A percentile compares a stretch with the other conserved stretches of the same genome.
Evolutionary conservation across 2,329 filamentous ascomycete genomes (phyloP).

Genomic region (Ceratocystis destructans): DNA sequence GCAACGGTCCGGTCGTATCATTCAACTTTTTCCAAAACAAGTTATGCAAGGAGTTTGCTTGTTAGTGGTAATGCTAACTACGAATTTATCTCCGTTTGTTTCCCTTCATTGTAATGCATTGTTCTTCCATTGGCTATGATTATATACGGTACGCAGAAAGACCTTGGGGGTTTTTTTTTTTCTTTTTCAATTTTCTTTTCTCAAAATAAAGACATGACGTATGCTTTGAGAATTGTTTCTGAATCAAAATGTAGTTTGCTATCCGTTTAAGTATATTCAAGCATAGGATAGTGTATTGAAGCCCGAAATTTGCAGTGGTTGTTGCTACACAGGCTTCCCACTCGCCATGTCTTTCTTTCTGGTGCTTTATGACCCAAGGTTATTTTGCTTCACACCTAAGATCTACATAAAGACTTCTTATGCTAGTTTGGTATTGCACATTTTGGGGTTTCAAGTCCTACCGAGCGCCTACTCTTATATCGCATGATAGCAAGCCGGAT

Average conservation of each 20-base stretch:
- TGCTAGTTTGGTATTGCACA: background rate
- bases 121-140: background rate
- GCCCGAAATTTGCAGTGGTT: background rate
- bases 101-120: background rate
- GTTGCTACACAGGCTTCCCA: background rate
- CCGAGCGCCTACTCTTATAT: background rate
- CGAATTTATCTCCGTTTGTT: background rate
- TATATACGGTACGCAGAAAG: constrained; percentile 1
- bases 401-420: background rate
- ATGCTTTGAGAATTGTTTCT: background rate
- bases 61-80: background rate
- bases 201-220: constrained; percentile 1
- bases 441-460: too few species aligned
- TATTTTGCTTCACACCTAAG: background rate
- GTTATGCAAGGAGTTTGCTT: background rate
- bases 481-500: background rate
- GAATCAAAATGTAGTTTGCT: background rate
- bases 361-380: background rate
- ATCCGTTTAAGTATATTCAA: background rate
- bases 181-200: too few species aligned
- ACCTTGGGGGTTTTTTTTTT: background rate
- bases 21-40: background rate
- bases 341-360: background rate
- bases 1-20: background rate
- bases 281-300: background rate